A percentile compares a stretch with the other conserved stretches of the same genome.
phyloP scores from a whole-genome alignment of 345 rosid species.

The Eucalyptus cloeziana region DNA sequence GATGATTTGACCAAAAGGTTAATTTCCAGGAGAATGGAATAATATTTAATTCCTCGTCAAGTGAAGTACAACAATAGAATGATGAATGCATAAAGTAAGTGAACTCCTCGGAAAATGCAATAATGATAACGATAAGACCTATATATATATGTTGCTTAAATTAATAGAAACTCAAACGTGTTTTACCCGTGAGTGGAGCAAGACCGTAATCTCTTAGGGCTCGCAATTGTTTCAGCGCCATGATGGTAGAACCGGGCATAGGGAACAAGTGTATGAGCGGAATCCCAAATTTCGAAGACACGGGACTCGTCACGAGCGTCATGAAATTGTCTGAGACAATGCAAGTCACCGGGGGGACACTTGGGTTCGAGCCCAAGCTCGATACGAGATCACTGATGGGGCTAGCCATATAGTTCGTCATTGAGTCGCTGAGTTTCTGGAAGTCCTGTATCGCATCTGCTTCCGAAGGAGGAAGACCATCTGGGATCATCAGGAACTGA shows the following conservation, averaged over 20 bases:
- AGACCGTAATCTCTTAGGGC: not conserved
- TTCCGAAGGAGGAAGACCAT: not conserved
- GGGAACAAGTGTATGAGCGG: not conserved
- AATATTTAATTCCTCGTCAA: too few relatives aligned
- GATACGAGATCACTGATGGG: not conserved
- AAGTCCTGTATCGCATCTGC: not conserved
- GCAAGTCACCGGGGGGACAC: not conserved
- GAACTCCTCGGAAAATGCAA: too few relatives aligned
- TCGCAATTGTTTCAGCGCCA: not conserved
- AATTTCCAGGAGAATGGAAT: too few relatives aligned
- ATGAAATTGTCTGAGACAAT: constrained; percentile 1
- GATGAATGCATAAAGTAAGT: too few relatives aligned
- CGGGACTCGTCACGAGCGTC: not conserved
- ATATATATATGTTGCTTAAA: too few relatives aligned
- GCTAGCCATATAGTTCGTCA: not conserved
- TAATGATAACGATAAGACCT: too few relatives aligned
- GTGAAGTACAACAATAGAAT: too few relatives aligned
- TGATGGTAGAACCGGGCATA: not conserved
- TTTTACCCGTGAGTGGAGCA: not conserved
- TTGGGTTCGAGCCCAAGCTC: not conserved
- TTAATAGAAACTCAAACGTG: too few relatives aligned
- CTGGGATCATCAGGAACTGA: not conserved
- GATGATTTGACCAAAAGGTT: too few relatives aligned
- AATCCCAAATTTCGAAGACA: not conserved
- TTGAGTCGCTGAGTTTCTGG: not conserved